These are phyloP conservation scores for Ambrosia trifida DNA, from an alignment of 129 eudicot species.

Conservation along the genomic window DNA sequence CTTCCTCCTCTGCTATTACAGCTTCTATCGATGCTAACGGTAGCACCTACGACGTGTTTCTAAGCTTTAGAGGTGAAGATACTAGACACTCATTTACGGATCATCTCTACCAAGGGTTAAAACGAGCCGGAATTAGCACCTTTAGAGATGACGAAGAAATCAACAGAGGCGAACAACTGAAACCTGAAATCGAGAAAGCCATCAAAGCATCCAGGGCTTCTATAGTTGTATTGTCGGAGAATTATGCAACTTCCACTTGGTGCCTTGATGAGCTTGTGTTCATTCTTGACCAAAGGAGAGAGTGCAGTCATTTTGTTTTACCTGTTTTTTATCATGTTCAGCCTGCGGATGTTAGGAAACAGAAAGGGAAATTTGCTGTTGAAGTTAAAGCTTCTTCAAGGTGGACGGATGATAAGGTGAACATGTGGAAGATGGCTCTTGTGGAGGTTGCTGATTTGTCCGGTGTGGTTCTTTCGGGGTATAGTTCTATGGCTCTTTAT, in stretches of 20 bases:
- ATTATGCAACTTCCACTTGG: conserved; percentile 29
- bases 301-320: conserved; percentile 4
- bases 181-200: conserved; percentile 17
- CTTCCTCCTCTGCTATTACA: background rate
- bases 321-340: conserved; percentile 25
- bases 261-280: conserved; percentile 30
- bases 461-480: conserved; percentile 20
- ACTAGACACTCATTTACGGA: background rate
- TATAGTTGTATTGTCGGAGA: conserved; percentile 17
- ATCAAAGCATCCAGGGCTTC: conserved; percentile 17
- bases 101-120: background rate
- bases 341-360: conserved; percentile 13
- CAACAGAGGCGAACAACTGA: conserved; percentile 8
- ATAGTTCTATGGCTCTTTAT: background rate
- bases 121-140: background rate
- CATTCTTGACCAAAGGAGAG: conserved; percentile 17
- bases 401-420: background rate
- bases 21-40: background rate
- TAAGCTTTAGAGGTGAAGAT: conserved; percentile 26
- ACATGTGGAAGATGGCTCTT: conserved; percentile 28
- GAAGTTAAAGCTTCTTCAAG: no score
- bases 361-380: background rate
- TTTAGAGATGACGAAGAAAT: conserved; percentile 23
- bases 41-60: conserved; percentile 18
- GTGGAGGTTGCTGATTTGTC: conserved; percentile 16